Conservation (phyloP, 352 stramenopile species). For the Halophytophthora batemanensis region DNA sequence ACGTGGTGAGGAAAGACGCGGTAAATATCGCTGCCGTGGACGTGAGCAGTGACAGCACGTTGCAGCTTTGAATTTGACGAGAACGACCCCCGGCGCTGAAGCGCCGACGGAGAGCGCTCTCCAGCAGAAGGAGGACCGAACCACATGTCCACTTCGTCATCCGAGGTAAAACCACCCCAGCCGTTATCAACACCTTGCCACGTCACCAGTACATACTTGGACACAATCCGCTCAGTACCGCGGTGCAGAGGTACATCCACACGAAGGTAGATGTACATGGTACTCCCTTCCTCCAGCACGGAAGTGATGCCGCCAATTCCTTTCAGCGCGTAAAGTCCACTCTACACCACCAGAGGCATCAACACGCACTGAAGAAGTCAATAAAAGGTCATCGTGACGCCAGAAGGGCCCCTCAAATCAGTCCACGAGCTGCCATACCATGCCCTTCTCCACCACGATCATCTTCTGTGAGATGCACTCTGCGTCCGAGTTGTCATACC, state of each 20-base stretch:
- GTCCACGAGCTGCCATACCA: conserved; percentile 39
- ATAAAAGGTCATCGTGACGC: neutral
- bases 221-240: conserved; percentile 78
- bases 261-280: conserved; percentile 90
- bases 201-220: conserved; percentile 86
- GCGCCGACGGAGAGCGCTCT: conserved; percentile 22
- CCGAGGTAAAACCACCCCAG: conserved; percentile 57
- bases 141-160: conserved; percentile 68
- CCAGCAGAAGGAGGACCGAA: conserved; percentile 45
- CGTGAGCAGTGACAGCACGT: conserved; percentile 72
- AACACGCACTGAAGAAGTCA: neutral
- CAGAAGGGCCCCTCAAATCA: neutral
- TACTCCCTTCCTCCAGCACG: conserved; percentile 65
- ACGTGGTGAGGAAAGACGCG: conserved; percentile 88
- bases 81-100: conserved; percentile 37
- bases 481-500: conserved; percentile 66
- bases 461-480: conserved; percentile 62
- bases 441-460: conserved; percentile 81
- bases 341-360: conserved; percentile 31
- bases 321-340: conserved; percentile 77
- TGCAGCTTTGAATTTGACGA: conserved; percentile 75
- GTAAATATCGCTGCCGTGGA: conserved; percentile 83
- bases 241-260: conserved; percentile 83
- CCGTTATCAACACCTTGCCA: conserved; percentile 65
- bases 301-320: conserved; percentile 78